Conservation (phyloP, 1,284 basidiomycete genomes). For the Cryptococcus sp. region DNA sequence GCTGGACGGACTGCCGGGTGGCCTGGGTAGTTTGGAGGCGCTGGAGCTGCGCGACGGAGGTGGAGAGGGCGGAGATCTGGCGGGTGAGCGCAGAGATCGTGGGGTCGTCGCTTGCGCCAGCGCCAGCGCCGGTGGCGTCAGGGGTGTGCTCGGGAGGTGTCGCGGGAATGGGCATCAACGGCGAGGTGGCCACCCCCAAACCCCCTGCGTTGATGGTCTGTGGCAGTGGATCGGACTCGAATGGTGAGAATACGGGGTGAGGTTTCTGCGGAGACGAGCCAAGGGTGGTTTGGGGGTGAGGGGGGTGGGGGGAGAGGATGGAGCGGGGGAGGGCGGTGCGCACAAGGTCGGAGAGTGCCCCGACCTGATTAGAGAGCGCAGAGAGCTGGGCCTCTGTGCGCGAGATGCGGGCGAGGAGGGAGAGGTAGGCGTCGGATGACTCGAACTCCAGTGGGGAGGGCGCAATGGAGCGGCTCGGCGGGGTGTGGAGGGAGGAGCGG, state of each 20-base stretch:
- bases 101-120: background rate
- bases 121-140: background rate
- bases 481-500: background rate
- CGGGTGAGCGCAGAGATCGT: conserved; percentile 66
- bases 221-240: conserved; percentile 11
- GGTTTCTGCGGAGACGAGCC: background rate
- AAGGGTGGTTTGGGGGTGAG: background rate
- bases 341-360: conserved; percentile 27
- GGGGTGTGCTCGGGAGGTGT: background rate
- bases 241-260: conserved; percentile 11
- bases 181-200: background rate
- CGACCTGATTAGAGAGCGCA: conserved; percentile 38
- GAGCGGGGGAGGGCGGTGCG: conserved; percentile 12
- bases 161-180: conserved; percentile 3
- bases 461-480: background rate
- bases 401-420: conserved; percentile 32
- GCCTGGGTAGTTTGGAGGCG: conserved; percentile 31
- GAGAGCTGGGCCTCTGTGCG: conserved; percentile 36
- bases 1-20: background rate
- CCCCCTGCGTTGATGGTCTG: background rate
- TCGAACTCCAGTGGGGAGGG: conserved; percentile 10
- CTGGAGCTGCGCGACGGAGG: conserved; percentile 73
- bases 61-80: conserved; percentile 73
- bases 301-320: background rate
- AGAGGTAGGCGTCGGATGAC: conserved; percentile 32